These are phyloP conservation scores for Hansfordia pulvinata DNA, from an alignment of 2,329 filamentous ascomycete species.

Conservation along the genomic window DNA sequence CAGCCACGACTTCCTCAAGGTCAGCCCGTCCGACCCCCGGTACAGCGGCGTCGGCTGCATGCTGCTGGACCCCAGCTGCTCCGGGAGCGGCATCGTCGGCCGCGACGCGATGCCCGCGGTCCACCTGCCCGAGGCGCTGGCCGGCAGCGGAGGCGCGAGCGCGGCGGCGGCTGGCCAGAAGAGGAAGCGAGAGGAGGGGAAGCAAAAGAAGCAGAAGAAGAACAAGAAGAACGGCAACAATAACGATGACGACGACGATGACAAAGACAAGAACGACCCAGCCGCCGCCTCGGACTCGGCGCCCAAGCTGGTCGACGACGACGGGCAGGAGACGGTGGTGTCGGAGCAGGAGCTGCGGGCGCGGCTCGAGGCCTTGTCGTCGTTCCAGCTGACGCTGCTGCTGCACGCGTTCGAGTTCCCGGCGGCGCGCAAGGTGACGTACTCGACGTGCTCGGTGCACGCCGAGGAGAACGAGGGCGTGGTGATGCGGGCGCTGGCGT, in stretches of 20 bases:
- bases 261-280: constrained; percentile 12
- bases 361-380: constrained; percentile 59
- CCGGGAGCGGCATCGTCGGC: constrained; percentile 86
- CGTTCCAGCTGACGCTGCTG: constrained; percentile 71
- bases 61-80: constrained; percentile 87
- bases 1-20: constrained; percentile 69
- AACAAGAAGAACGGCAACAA: constrained; percentile 22
- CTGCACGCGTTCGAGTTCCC: constrained; percentile 78
- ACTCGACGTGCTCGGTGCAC: constrained; percentile 88
- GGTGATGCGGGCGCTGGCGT: constrained; percentile 57
- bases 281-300: constrained; percentile 10
- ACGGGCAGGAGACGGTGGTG: constrained; percentile 36
- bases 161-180: constrained; percentile 12
- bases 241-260: constrained; percentile 27
- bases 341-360: constrained; percentile 41
- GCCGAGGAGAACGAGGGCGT: constrained; percentile 81
- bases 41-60: constrained; percentile 66
- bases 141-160: constrained; percentile 5
- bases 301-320: constrained; percentile 34
- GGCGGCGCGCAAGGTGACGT: constrained; percentile 61
- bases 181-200: constrained; percentile 5
- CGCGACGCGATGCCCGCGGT: constrained; percentile 65
- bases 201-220: constrained; percentile 3
- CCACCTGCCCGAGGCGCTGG: constrained; percentile 34
- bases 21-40: constrained; percentile 47